These are phyloP conservation scores for Acacia concinna DNA, from an alignment of 331 rosid species.

Conservation along the genomic window DNA sequence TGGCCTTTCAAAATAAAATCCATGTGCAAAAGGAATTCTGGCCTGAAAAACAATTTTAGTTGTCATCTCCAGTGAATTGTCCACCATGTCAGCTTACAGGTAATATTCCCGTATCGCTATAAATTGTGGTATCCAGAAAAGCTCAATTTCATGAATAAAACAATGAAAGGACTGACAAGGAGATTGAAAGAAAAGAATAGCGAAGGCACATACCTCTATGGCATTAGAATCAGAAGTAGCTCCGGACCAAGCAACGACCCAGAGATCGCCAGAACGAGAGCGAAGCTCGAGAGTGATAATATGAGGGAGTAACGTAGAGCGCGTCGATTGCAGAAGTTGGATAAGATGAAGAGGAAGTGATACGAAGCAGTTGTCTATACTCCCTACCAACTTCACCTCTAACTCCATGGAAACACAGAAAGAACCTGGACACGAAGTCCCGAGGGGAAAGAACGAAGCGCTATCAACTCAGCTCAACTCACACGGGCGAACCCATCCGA, in stretches of 20 bases:
- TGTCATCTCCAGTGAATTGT: neutral
- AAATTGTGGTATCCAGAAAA: neutral
- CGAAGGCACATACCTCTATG: conserved; percentile 52
- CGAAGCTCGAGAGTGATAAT: conserved; percentile 79
- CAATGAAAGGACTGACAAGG: neutral
- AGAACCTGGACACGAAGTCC: neutral
- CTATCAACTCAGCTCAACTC: no score
- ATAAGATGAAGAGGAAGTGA: conserved; percentile 74
- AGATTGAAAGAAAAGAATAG: neutral
- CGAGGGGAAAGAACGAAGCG: neutral
- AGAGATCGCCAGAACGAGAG: conserved; percentile 40
- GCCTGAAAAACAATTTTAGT: neutral
- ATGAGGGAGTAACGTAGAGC: conserved; percentile 43
- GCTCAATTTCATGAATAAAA: neutral
- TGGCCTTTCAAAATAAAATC: neutral
- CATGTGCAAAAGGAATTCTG: neutral
- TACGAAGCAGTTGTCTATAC: conserved; percentile 65
- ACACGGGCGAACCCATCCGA: neutral
- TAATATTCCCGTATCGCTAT: neutral
- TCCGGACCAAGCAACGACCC: conserved; percentile 94
- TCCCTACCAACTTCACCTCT: conserved; percentile 60
- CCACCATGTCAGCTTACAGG: neutral
- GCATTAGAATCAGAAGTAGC: conserved; percentile 70
- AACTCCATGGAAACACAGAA: conserved; percentile 54
- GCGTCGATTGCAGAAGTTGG: conserved; percentile 66